Evolutionary conservation across 768 basidiomycete genomes (phyloP).

Genomic region (Russula earlei): DNA sequence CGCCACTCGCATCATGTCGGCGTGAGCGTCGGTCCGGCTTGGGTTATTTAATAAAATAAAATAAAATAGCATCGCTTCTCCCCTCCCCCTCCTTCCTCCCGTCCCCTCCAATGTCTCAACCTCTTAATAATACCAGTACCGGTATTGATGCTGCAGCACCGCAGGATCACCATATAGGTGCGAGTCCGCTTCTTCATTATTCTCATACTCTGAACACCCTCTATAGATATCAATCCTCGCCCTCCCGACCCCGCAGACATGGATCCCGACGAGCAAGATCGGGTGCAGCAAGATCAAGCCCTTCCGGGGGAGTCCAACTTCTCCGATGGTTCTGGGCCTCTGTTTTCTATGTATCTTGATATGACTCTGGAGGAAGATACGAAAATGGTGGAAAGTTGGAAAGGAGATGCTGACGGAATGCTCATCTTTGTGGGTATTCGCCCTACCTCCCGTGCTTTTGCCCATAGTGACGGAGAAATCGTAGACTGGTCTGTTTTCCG

Average conservation of each 20-base stretch:
- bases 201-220: too few species aligned
- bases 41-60: too few species aligned
- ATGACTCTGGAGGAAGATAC: not conserved
- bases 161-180: not conserved
- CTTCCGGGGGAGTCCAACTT: not conserved
- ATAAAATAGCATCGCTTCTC: too few species aligned
- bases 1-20: too few species aligned
- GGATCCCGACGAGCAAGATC: too few species aligned
- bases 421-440: not conserved
- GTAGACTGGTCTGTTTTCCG: constrained; percentile 17
- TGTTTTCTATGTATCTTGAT: constrained; percentile 2
- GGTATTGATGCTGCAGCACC: not conserved
- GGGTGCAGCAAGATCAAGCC: not conserved
- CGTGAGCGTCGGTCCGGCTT: too few species aligned
- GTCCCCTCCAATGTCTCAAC: not conserved
- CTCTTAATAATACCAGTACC: not conserved
- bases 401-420: constrained; percentile 1
- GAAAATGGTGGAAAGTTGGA: not conserved
- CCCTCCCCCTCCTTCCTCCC: not conserved
- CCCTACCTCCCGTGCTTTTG: not conserved
- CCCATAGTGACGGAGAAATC: not conserved
- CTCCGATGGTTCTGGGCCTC: not conserved
- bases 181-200: not conserved
- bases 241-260: not conserved
- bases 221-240: not conserved